These are phyloP conservation scores for Cystobasidiaceae sp. DNA, from an alignment of 1,284 basidiomycete species.

Conservation along the genomic window DNA sequence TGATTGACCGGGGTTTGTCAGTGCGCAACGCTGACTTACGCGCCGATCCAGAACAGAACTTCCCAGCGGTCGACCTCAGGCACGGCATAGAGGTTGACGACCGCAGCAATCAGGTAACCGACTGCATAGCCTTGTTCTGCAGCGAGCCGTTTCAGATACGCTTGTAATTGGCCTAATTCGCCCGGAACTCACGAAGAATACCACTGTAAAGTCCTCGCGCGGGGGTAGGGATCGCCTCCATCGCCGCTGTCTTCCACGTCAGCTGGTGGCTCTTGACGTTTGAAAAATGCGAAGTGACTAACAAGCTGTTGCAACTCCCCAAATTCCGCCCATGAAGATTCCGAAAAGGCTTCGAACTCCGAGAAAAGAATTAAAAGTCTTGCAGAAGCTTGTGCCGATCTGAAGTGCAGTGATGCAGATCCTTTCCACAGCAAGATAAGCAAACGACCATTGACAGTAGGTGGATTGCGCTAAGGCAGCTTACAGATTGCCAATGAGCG, in stretches of 20 bases:
- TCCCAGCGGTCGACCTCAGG: constrained; percentile 49
- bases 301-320: constrained; percentile 46
- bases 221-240: constrained; percentile 84
- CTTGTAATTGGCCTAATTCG: too few relatives aligned
- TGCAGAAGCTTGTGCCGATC: constrained; percentile 58
- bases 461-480: constrained; percentile 37
- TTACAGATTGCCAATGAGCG: constrained; percentile 63
- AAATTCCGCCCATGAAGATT: constrained; percentile 68
- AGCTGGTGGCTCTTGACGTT: not conserved
- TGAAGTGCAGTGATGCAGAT: constrained; percentile 67
- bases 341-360: constrained; percentile 56
- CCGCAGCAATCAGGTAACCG: constrained; percentile 39
- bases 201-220: constrained; percentile 81
- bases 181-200: constrained; percentile 54
- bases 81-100: constrained; percentile 39
- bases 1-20: not conserved
- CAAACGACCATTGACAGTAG: too few relatives aligned
- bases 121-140: constrained; percentile 65
- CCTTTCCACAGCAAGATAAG: too few relatives aligned
- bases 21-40: not conserved
- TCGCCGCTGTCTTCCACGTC: constrained; percentile 54
- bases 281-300: not conserved
- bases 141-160: not conserved
- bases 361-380: constrained; percentile 52
- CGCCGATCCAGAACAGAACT: constrained; percentile 52